Base-by-base conservation (phyloP, 2,329 filamentous ascomycete species). In the Grosmannia huntii region DNA sequence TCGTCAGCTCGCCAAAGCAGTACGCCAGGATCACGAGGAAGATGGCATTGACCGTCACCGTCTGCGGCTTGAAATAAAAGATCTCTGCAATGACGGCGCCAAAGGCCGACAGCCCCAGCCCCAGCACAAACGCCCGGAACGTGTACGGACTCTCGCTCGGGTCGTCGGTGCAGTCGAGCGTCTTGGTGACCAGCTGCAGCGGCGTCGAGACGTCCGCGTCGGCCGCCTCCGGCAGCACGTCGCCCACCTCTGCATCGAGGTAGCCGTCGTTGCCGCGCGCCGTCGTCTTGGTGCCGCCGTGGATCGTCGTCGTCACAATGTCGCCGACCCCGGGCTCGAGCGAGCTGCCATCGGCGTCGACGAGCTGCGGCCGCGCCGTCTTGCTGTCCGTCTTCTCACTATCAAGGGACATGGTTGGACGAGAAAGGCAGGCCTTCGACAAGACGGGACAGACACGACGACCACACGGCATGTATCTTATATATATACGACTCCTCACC, bases 1-100 rank as follows among this genome's bases (percentile, higher is more conserved):
- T 70, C 51, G 64, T 54, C 21, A 75, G 69, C 2, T 67, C 57
- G 3, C 70, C 67, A 11, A 74, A 62, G 11, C 75, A 64, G 58
- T 76, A 77, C 38, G 68, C 69, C 16, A 77, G 68, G 31, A 78
- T 71, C 3, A 70, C 69, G 57, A 77, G 59, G 64, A 77, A 76
- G 23, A 76, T 72, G 19, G 69, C 65, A 1, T 72, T 74, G 11
- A 78, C 71, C 28, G 62, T 69, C 53, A 78, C 71, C 5, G 67
- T 68, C 63, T 76, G 75, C 2, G 75, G 75, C 62, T 76, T 76
- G 68, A 77, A 77, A 55, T 73, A 71, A 63, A 71, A 77, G 58
- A 78, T 76, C 38, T 71, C 70, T 44, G 70, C 68, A 6, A 77
- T 66, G 6, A 72, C 70, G 21, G 68, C 68, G n/a, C 68, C 71